Conservation (phyloP, 305 asterid species). For the Solanum hybrid region DNA sequence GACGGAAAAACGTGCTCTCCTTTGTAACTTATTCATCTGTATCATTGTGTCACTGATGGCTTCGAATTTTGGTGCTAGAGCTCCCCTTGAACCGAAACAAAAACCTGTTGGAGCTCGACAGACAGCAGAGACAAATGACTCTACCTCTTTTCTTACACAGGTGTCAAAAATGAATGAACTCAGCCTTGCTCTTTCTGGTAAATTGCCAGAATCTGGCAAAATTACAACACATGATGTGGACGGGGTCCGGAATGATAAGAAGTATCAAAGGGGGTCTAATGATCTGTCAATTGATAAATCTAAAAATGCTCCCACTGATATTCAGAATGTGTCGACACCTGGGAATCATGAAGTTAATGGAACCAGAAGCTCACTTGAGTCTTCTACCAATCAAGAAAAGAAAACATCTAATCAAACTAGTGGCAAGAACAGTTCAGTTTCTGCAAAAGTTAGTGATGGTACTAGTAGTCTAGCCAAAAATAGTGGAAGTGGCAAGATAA, state of each 20-base stretch:
- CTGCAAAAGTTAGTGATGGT: slow-evolving; percentile 39
- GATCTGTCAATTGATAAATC: slow-evolving; percentile 25
- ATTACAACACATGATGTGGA: background rate
- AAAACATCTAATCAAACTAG: slow-evolving; percentile 34
- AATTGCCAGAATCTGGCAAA: slow-evolving; percentile 18
- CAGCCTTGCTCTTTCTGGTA: slow-evolving; percentile 19
- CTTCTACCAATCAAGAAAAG: slow-evolving; percentile 29
- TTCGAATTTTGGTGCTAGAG: slow-evolving; percentile 14
- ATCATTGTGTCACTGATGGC: slow-evolving; percentile 12
- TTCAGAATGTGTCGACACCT: slow-evolving; percentile 33
- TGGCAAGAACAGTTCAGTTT: slow-evolving; percentile 47
- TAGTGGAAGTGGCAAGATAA: slow-evolving; percentile 26
- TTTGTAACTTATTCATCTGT: slow-evolving; percentile 16
- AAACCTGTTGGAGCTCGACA: slow-evolving; percentile 26
- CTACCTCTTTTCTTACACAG: slow-evolving; percentile 27
- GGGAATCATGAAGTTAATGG: slow-evolving; percentile 20
- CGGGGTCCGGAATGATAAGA: slow-evolving; percentile 16
- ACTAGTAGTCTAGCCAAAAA: slow-evolving; percentile 31
- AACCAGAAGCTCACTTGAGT: slow-evolving; percentile 27
- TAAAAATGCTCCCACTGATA: slow-evolving; percentile 22
- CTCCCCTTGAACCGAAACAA: slow-evolving; percentile 9
- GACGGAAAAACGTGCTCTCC: background rate
- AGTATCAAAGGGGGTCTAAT: slow-evolving; percentile 11
- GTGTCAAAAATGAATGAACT: slow-evolving; percentile 22
- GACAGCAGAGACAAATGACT: slow-evolving; percentile 20